These are phyloP conservation scores for Cyathus striatus DNA, from an alignment of 768 basidiomycete genomes.

Conservation along the genomic window DNA sequence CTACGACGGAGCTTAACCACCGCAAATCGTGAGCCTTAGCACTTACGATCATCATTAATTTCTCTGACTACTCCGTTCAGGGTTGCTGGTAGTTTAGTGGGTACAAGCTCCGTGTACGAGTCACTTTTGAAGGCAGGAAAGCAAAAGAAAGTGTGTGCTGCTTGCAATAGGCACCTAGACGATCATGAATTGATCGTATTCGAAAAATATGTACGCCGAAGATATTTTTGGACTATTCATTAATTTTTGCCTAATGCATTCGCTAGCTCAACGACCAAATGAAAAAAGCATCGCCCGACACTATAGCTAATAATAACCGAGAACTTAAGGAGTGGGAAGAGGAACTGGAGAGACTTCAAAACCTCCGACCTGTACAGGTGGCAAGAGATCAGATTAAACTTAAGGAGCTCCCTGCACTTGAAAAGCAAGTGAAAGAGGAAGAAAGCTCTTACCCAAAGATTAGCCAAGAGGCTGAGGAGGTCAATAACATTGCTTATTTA, in stretches of 20 bases:
- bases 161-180: slow-evolving; percentile 69
- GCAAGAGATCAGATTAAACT: slow-evolving; percentile 47
- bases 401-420: slow-evolving; percentile 62
- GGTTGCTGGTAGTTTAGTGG: slow-evolving; percentile 18
- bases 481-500: slow-evolving; percentile 19
- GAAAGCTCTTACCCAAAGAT: slow-evolving; percentile 52
- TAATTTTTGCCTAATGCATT: slow-evolving; percentile 2
- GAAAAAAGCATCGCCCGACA: slow-evolving; percentile 46
- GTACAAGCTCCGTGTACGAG: slow-evolving; percentile 42
- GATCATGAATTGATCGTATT: slow-evolving; percentile 48
- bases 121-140: slow-evolving; percentile 52
- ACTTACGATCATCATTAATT: too few species aligned
- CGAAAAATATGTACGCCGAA: slow-evolving; percentile 59
- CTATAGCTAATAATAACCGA: slow-evolving; percentile 31
- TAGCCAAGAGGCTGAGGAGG: slow-evolving; percentile 56
- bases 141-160: slow-evolving; percentile 63
- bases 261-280: slow-evolving; percentile 61
- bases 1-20: slow-evolving; percentile 34
- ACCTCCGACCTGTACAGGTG: slow-evolving; percentile 51
- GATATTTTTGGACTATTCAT: neutral
- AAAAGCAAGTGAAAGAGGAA: slow-evolving; percentile 53
- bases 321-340: slow-evolving; percentile 58
- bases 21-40: slow-evolving; percentile 36
- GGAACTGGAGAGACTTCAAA: slow-evolving; percentile 53
- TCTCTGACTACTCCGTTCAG: too few species aligned